A percentile compares a stretch with the other conserved stretches of the same genome.
These are phyloP conservation scores for Cynanchum wilfordii DNA, from an alignment of 257 asterid species.

Conservation along the genomic window DNA sequence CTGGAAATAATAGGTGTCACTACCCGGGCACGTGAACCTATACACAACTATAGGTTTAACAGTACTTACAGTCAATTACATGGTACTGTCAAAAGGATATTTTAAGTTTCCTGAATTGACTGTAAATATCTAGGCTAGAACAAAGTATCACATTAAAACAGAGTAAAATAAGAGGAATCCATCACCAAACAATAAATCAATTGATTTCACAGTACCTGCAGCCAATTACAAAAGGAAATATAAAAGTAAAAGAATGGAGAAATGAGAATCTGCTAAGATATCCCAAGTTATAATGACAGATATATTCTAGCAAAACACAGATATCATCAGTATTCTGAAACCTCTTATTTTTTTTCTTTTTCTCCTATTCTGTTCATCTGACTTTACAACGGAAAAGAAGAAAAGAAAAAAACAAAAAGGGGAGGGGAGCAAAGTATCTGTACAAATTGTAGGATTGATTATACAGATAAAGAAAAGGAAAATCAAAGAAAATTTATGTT, in stretches of 20 bases:
- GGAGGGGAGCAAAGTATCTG: not conserved
- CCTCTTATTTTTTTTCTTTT: not conserved
- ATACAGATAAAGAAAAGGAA: not conserved
- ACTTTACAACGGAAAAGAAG: conserved; percentile 2
- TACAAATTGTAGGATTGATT: conserved; percentile 5
- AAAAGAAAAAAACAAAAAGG: not conserved
- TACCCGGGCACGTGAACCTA: too few species aligned
- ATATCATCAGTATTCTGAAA: not conserved
- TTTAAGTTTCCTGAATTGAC: too few species aligned
- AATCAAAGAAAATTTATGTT: not conserved
- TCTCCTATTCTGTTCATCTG: not conserved
- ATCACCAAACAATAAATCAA: not conserved
- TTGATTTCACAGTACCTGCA: not conserved
- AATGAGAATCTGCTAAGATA: not conserved
- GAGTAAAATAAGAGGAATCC: too few species aligned
- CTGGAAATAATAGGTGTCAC: too few species aligned
- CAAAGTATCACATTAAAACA: too few species aligned
- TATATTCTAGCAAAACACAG: not conserved
- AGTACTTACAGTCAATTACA: too few species aligned
- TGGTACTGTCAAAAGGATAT: too few species aligned
- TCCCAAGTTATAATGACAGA: not conserved
- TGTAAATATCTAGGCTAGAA: too few species aligned
- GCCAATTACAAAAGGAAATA: not conserved
- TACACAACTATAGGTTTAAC: too few species aligned
- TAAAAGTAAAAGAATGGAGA: not conserved